phyloP scores from a whole-genome alignment of 768 basidiomycete species.

The Zangia roseola region DNA sequence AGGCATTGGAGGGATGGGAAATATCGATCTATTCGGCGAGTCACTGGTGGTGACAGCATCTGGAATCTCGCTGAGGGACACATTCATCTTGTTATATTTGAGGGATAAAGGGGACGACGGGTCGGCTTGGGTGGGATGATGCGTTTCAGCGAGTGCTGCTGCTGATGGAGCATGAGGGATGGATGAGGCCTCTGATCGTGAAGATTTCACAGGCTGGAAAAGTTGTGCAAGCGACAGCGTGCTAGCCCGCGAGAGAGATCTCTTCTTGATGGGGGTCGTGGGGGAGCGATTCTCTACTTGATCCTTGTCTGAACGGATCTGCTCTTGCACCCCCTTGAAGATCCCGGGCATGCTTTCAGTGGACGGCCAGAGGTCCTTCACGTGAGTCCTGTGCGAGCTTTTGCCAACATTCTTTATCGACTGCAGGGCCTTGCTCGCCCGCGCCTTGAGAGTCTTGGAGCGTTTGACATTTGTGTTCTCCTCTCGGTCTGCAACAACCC shows the following conservation, averaged over 20 bases:
- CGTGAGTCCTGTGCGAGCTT: slow-evolving; percentile 35
- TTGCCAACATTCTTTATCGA: slow-evolving; percentile 47
- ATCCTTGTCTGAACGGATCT: slow-evolving; percentile 14
- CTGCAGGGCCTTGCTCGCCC: slow-evolving; percentile 47
- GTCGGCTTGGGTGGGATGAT: slow-evolving; percentile 1
- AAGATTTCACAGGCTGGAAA: slow-evolving; percentile 20
- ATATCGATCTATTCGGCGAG: slow-evolving; percentile 24
- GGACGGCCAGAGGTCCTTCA: slow-evolving; percentile 38
- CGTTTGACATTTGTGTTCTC: slow-evolving; percentile 28
- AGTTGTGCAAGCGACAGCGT: slow-evolving; percentile 35
- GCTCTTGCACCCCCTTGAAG: slow-evolving; percentile 28
- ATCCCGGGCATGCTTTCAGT: slow-evolving; percentile 27
- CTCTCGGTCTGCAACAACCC: slow-evolving; percentile 20
- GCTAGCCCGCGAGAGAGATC: slow-evolving; percentile 24
- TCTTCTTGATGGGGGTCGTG: slow-evolving; percentile 21
- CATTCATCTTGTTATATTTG: slow-evolving; percentile 26
- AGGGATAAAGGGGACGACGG: slow-evolving; percentile 8
- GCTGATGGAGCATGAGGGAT: slow-evolving; percentile 25
- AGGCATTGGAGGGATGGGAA: slow-evolving; percentile 38
- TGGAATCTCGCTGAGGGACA: slow-evolving; percentile 17
- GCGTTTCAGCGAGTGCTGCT: slow-evolving; percentile 18
- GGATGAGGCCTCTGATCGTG: slow-evolving; percentile 30
- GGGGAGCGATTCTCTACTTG: slow-evolving; percentile 12
- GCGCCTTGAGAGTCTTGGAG: slow-evolving; percentile 43
- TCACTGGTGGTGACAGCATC: slow-evolving; percentile 12